Conservation (phyloP, 768 basidiomycete species). For the Butyriboletus loyo region DNA sequence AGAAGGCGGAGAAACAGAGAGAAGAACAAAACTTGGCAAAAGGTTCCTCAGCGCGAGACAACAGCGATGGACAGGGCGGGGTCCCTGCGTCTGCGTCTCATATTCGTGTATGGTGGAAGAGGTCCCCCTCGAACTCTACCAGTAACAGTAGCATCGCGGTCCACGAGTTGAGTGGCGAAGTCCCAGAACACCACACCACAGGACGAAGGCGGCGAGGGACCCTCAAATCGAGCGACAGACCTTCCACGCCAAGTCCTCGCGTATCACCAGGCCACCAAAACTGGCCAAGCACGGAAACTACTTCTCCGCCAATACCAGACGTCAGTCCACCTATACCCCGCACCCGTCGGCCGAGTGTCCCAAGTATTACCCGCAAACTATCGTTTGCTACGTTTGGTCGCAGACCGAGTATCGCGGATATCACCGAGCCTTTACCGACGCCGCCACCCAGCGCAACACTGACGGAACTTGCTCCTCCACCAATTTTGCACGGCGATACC, state of each 20-base stretch:
- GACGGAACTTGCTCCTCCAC: conserved; percentile 19
- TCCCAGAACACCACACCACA: background rate
- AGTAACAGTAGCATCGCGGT: conserved; percentile 8
- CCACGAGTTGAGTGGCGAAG: conserved; percentile 10
- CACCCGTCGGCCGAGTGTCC: conserved; percentile 26
- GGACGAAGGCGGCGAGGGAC: conserved; percentile 12
- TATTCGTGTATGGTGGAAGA: conserved; percentile 32
- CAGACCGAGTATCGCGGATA: conserved; percentile 22
- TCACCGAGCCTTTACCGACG: conserved; percentile 18
- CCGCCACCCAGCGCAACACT: conserved; percentile 13
- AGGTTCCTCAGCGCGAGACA: background rate
- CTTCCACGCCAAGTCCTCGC: conserved; percentile 22
- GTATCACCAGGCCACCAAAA: conserved; percentile 16
- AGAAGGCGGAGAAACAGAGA: conserved; percentile 22
- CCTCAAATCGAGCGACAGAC: conserved; percentile 4
- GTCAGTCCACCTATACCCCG: conserved; percentile 3
- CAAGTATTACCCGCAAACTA: conserved; percentile 31
- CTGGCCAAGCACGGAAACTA: conserved; percentile 24
- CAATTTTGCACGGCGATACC: conserved; percentile 8
- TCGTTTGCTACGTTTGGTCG: conserved; percentile 30
- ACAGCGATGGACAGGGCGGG: conserved; percentile 3
- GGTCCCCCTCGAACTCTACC: conserved; percentile 13
- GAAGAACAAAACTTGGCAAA: conserved; percentile 12
- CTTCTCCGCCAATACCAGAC: conserved; percentile 5
- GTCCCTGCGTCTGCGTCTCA: conserved; percentile 13